Conservation (phyloP, 805 yeast genomes). For the Wickerhamomyces chambardii region DNA sequence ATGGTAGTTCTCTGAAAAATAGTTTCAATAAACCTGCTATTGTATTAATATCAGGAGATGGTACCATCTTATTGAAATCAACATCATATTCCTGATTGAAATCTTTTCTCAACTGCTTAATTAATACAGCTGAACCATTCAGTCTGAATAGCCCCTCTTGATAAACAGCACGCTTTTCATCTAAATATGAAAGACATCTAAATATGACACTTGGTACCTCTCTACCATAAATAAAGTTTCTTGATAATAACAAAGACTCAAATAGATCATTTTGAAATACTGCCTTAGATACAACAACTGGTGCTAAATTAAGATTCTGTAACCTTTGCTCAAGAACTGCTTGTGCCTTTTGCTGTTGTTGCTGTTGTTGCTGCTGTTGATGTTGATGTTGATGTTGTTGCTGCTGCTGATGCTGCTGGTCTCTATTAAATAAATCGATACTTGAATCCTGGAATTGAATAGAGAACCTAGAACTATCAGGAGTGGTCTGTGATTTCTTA, state of each 20-base stretch:
- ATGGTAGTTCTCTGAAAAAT: slow-evolving; percentile 71
- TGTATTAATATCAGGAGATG: slow-evolving; percentile 65
- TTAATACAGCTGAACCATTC: slow-evolving; percentile 79
- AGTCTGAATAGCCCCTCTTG: slow-evolving; percentile 90
- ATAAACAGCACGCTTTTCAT: slow-evolving; percentile 57
- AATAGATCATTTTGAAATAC: slow-evolving; percentile 62
- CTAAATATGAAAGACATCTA: slow-evolving; percentile 64
- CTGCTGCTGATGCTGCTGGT: no score
- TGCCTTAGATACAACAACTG: slow-evolving; percentile 19
- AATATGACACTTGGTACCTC: slow-evolving; percentile 64
- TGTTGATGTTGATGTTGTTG: not conserved
- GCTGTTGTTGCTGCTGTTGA: not conserved
- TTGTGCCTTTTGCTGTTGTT: slow-evolving; percentile 7
- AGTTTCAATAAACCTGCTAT: slow-evolving; percentile 81
- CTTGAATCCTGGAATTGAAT: no score
- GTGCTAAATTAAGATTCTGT: slow-evolving; percentile 19
- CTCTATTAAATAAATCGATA: not conserved
- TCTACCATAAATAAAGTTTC: slow-evolving; percentile 32
- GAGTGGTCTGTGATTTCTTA: slow-evolving; percentile 17
- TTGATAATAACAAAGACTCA: slow-evolving; percentile 42
- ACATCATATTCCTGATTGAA: slow-evolving; percentile 66
- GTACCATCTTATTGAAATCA: slow-evolving; percentile 39
- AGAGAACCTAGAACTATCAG: slow-evolving; percentile 1
- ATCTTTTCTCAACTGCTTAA: slow-evolving; percentile 54
- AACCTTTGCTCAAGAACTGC: slow-evolving; percentile 19